These are phyloP conservation scores for Cordia subcordata DNA, from an alignment of 257 asterid species.

Conservation along the genomic window DNA sequence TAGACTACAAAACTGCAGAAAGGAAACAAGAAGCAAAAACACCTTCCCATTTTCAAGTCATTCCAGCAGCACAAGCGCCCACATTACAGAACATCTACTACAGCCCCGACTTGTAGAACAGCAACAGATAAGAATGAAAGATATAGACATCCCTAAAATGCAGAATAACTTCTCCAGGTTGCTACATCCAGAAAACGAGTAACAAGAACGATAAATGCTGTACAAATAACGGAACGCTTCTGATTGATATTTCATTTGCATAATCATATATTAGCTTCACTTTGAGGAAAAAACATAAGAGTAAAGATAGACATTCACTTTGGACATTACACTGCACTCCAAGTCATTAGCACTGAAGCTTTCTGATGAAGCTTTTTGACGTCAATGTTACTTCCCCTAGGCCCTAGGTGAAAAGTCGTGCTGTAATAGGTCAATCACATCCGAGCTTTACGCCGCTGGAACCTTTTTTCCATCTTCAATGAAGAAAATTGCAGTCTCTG, in stretches of 20 bases:
- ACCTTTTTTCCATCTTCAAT: constrained; percentile 95
- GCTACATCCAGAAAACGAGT: background rate
- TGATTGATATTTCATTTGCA: background rate
- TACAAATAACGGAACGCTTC: background rate
- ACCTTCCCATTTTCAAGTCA: too few relatives aligned
- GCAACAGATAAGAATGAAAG: background rate
- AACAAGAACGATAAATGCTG: background rate
- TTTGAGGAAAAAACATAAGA: background rate
- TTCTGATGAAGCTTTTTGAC: too few relatives aligned
- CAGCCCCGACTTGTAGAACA: too few relatives aligned
- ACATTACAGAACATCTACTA: too few relatives aligned
- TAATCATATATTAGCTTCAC: background rate
- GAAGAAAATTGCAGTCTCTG: constrained; percentile 78
- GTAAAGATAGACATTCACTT: background rate
- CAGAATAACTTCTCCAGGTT: background rate
- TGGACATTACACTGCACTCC: background rate
- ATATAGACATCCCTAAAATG: background rate
- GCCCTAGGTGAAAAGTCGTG: too few relatives aligned
- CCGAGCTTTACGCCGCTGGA: constrained; percentile 49
- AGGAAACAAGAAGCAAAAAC: too few relatives aligned
- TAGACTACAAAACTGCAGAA: too few relatives aligned
- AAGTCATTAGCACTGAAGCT: too few relatives aligned
- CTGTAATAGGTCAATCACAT: background rate
- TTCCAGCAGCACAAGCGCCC: too few relatives aligned
- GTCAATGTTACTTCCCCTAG: too few relatives aligned